These are phyloP conservation scores for Sclerotinia glacialis DNA, from an alignment of 2,329 filamentous ascomycete genomes.

Conservation along the genomic window DNA sequence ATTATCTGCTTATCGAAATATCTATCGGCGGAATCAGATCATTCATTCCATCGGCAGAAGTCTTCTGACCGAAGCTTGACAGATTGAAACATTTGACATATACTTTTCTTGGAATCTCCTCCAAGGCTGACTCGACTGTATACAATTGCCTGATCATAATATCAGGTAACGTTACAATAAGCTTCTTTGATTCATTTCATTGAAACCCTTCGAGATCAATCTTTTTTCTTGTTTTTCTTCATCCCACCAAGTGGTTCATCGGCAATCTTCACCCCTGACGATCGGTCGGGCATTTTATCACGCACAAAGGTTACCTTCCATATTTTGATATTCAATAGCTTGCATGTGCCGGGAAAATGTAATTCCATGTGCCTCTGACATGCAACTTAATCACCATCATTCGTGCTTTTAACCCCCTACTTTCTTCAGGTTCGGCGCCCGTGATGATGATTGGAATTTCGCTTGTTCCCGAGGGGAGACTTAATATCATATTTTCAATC, in stretches of 20 bases:
- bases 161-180: constrained; percentile 13
- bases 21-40: not conserved
- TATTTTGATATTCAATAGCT: constrained; percentile 4
- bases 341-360: constrained; percentile 14
- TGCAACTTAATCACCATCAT: not conserved
- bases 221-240: not conserved
- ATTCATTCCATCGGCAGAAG: constrained; percentile 10
- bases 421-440: constrained; percentile 4
- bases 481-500: not conserved
- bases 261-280: constrained; percentile 18
- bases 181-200: not conserved
- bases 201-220: not conserved
- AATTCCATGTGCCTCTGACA: constrained; percentile 14
- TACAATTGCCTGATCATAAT: not conserved
- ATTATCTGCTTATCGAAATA: not conserved
- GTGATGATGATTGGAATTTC: not conserved
- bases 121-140: not conserved
- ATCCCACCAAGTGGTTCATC: constrained; percentile 15
- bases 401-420: not conserved
- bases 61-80: constrained; percentile 9
- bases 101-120: not conserved
- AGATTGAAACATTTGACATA: not conserved
- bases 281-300: constrained; percentile 16
- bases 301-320: constrained; percentile 1
- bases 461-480: not conserved